These are phyloP conservation scores for Cyberlindnera xishuangbannaensis DNA, from an alignment of 805 yeast species.

Conservation along the genomic window DNA sequence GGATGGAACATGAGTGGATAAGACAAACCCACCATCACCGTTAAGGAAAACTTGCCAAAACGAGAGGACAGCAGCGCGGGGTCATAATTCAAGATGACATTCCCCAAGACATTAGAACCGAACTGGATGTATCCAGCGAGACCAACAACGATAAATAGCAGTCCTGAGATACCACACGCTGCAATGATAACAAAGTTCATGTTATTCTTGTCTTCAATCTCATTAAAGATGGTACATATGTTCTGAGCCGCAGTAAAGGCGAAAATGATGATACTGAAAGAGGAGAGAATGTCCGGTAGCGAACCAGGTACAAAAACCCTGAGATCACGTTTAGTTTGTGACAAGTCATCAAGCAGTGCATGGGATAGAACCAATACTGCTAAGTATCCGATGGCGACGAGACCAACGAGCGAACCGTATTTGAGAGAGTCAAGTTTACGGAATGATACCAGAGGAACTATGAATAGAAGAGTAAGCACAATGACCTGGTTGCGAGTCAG, in stretches of 20 bases:
- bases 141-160: constrained; percentile 59
- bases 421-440: constrained; percentile 62
- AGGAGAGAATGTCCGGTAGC: constrained; percentile 42
- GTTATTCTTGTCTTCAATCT: constrained; percentile 49
- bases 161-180: constrained; percentile 49
- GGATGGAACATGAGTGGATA: constrained; percentile 82
- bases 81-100: constrained; percentile 64
- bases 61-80: constrained; percentile 41
- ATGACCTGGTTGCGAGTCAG: constrained; percentile 37
- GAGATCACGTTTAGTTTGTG: constrained; percentile 38
- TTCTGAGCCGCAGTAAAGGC: constrained; percentile 83
- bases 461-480: constrained; percentile 42
- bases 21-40: constrained; percentile 67
- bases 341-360: constrained; percentile 39
- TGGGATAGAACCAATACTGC: constrained; percentile 49
- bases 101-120: constrained; percentile 61
- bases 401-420: constrained; percentile 65
- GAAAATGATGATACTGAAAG: constrained; percentile 70
- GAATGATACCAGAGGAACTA: constrained; percentile 59
- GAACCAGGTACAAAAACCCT: constrained; percentile 38
- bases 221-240: constrained; percentile 71
- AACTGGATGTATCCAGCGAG: constrained; percentile 66
- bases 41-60: constrained; percentile 56
- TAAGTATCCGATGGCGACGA: constrained; percentile 60
- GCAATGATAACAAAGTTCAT: constrained; percentile 42